Conservation (phyloP, 352 stramenopile species). For the Globisporangium spiculum region DNA sequence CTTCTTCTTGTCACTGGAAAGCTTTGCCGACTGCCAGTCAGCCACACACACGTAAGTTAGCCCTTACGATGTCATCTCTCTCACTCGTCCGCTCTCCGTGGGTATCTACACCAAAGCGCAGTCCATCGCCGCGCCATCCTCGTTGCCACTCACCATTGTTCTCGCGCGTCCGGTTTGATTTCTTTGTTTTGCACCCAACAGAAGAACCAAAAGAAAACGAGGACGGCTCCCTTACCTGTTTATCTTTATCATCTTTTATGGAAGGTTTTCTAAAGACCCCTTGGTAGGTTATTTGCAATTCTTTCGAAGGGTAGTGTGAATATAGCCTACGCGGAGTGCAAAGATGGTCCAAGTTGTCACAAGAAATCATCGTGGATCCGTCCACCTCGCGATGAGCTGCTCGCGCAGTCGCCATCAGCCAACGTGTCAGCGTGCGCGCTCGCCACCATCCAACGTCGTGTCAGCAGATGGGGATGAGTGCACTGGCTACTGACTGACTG, state of each 20-base stretch:
- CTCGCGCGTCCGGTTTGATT: background rate
- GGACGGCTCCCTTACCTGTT: background rate
- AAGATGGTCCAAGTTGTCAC: background rate
- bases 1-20: constrained; percentile 64
- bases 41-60: background rate
- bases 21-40: constrained; percentile 32
- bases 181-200: constrained; percentile 6
- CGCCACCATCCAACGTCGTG: background rate
- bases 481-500: background rate
- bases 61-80: background rate
- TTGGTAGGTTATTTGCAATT: background rate
- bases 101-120: background rate
- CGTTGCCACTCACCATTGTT: constrained; percentile 7
- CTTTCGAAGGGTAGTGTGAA: background rate
- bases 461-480: constrained; percentile 3
- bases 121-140: background rate
- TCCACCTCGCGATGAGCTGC: background rate
- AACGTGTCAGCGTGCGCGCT: background rate
- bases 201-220: background rate
- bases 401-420: background rate
- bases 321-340: background rate
- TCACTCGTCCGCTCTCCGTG: background rate
- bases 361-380: no score
- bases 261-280: background rate
- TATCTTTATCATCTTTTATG: background rate